Evolutionary conservation across 2,329 filamentous ascomycete genomes (phyloP).

Genomic region (Plectosphaerella cucumerina): DNA sequence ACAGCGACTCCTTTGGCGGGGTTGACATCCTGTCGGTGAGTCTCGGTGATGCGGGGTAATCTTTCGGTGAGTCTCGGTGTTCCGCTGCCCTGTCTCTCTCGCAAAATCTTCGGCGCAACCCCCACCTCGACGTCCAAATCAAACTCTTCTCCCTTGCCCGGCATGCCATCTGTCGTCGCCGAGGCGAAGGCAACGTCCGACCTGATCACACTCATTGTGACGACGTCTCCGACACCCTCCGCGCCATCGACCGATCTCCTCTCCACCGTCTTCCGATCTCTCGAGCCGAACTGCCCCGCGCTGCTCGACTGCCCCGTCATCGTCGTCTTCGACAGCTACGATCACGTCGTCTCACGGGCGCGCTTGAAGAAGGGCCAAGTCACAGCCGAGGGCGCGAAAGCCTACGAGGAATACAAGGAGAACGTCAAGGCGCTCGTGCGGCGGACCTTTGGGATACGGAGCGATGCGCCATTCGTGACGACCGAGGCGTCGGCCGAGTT

Average conservation of each 20-base stretch:
- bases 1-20: too few species aligned
- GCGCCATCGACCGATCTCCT: constrained; percentile 48
- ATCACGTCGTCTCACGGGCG: constrained; percentile 35
- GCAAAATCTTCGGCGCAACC: neutral
- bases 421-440: constrained; percentile 40
- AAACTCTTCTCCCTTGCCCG: neutral
- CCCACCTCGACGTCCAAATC: neutral
- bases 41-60: neutral
- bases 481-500: constrained; percentile 39
- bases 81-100: too few species aligned
- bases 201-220: constrained; percentile 42
- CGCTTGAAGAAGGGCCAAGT: constrained; percentile 52
- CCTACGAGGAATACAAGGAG: constrained; percentile 39
- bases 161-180: neutral
- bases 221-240: constrained; percentile 52
- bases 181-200: constrained; percentile 3
- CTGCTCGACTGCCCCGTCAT: constrained; percentile 40
- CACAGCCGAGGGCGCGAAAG: constrained; percentile 36
- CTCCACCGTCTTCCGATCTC: constrained; percentile 40
- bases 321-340: constrained; percentile 49
- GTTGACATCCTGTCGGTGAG: too few species aligned
- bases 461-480: constrained; percentile 7
- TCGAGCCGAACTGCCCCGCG: constrained; percentile 33
- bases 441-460: constrained; percentile 16
- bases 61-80: neutral